Evolutionary conservation across 2,329 filamentous ascomycete genomes (phyloP).

Genomic region (Nemania sp.): DNA sequence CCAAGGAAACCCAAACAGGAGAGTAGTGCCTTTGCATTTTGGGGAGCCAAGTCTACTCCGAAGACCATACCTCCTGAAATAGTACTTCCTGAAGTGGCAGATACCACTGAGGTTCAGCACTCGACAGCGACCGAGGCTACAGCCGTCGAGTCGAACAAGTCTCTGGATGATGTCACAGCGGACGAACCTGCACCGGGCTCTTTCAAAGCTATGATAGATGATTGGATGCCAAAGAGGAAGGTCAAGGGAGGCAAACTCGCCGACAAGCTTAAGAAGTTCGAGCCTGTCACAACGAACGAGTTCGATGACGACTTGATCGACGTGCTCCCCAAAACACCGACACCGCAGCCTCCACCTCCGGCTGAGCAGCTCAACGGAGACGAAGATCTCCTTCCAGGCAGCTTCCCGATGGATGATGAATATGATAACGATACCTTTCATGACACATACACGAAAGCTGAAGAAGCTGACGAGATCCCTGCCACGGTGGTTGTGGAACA

Average conservation of each 20-base stretch:
- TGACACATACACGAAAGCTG: constrained; percentile 39
- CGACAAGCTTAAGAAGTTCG: constrained; percentile 60
- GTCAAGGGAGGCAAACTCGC: constrained; percentile 53
- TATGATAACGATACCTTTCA: constrained; percentile 34
- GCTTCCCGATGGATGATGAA: constrained; percentile 34
- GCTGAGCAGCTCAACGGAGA: constrained; percentile 45
- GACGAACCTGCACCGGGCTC: constrained; percentile 46
- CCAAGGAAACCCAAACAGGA: constrained; percentile 36
- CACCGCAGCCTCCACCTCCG: constrained; percentile 45
- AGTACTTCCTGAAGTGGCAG: constrained; percentile 30
- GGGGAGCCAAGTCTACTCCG: constrained; percentile 49
- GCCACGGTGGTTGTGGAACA: constrained; percentile 49
- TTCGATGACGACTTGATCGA: constrained; percentile 40
- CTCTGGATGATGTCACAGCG: constrained; percentile 50
- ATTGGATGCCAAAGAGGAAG: constrained; percentile 55
- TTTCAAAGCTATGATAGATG: constrained; percentile 42
- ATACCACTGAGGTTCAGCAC: constrained; percentile 25
- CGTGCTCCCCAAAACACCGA: constrained; percentile 42
- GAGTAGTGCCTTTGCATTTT: constrained; percentile 60
- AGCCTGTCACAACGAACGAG: constrained; percentile 47
- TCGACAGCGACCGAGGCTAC: constrained; percentile 46
- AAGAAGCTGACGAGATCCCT: constrained; percentile 52
- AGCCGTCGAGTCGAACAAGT: constrained; percentile 52
- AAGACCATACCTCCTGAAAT: constrained; percentile 42
- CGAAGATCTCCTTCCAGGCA: constrained; percentile 40